Base-by-base conservation (phyloP, 2,329 filamentous ascomycete species). In the Thielaviopsis ethacetica region DNA sequence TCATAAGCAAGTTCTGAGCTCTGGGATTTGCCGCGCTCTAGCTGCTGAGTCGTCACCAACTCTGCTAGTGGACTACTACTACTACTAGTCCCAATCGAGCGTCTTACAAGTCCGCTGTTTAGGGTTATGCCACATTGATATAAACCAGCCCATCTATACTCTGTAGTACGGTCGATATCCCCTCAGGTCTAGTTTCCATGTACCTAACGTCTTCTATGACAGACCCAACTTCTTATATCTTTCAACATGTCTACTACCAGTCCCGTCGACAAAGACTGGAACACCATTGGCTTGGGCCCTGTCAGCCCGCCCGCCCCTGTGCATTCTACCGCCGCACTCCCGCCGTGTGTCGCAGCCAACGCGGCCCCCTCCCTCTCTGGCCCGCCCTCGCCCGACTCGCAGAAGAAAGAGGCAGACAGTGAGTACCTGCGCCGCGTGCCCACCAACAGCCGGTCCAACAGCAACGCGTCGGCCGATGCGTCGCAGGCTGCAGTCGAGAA, bases 381-480 rank as follows among this genome's bases (percentile, higher is more conserved):
- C 5, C 57, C 53, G 47, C 53, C 53, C 49, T 47, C 47, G 10
- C 53, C 60, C 10, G 53, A 58, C 12, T 54, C 56, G 10, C 27
- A 26, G 19, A 52, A 59, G 26, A 61, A 59, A 26, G 56, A 56
- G 21, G 26, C 47, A n/a, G 60, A 58, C n/a, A 51, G 27, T 17
- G 57, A 54, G 5, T 61, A 59, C 27, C 53, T 59, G 21, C 22
- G 51, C 6, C 49, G 26, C 17, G 53, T 56, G 17, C 22, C 47
- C 15, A 38, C 56, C 5, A 38, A 41, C 9, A 52, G 51, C 44
- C 50, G 51, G 15, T 53, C 51, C 1, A 38, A 19, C 44, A 58
- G 57, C 17, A 27, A 58, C 47, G 38, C 54, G 2, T 55, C 41
- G 17, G n/a, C 27, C n/a, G 53, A 55, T 22, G 51, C 41, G 6